Base-by-base conservation (phyloP, 352 stramenopile species). In the Phytophthora multivora region DNA sequence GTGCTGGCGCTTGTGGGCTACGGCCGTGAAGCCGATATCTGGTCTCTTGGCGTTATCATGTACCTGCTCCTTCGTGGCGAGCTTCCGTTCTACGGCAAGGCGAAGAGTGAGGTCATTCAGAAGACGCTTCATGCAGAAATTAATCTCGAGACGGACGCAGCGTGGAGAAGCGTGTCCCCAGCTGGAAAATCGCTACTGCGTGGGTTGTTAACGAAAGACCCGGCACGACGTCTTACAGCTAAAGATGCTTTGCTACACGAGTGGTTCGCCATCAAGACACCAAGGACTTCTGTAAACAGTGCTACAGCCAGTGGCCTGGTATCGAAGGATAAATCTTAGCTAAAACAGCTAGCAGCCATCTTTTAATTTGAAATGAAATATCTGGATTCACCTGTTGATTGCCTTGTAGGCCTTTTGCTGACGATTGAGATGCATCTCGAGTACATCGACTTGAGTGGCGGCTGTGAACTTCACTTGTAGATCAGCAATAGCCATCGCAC, bases 11-110 rank as follows among this genome's bases (percentile, higher is more conserved):
- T 91, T 18, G 78, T 91, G 5, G 92, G 91, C 4, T 98, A 98
- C 66, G 87, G 88, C 16, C 83, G 87, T 21, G 87, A 97, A 57
- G 91, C 92, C 0, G 92, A 98, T 68, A 93, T 98, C 15, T 98
- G 93, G 93, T 96, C 81, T 5, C 65, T 98, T 11, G 93, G 93
- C 15, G 92, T 98, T 12, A 97, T 98, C 53, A 90, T 98, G 82
- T 98, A 93, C 62, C 63, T 98, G 23, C 62, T 98, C 13, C 65
- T 98, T 30, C 79, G 90, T 21, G 91, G 91, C 5, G 75, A 92
- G 11, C 78, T 98, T 46, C 94, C 94, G 1, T 98, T 98, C 71
- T 90, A 97, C 48, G 89, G 87, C 30, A 95, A 96, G 43, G 85
- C 78, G 43, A 95, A 97, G 59, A 88, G 91, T 23, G 91, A 98